Conservation (phyloP, 1,284 basidiomycete species). For the Neotropicomus parvogracilis region DNA sequence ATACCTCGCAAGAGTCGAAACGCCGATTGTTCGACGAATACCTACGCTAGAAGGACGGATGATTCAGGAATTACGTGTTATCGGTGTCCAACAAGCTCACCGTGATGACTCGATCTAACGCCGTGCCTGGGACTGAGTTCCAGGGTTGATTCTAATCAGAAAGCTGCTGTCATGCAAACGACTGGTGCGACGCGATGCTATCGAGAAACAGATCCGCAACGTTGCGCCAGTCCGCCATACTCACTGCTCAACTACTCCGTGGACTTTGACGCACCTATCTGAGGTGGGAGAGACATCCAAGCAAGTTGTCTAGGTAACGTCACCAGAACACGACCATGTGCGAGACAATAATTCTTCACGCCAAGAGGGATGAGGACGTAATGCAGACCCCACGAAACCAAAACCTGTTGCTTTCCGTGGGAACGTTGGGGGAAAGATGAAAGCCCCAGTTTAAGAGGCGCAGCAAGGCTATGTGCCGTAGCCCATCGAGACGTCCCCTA, state of each 20-base stretch:
- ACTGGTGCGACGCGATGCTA: too few species aligned
- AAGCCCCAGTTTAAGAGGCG: neutral
- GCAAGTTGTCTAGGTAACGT: too few species aligned
- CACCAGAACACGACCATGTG: too few species aligned
- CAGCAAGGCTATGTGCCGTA: constrained; percentile 15
- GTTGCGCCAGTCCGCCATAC: neutral
- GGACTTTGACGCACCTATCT: neutral
- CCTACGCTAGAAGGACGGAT: neutral
- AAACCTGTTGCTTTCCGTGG: constrained; percentile 1
- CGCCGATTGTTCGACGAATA: neutral
- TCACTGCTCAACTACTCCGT: neutral
- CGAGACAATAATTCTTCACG: too few species aligned
- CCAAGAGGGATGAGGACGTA: too few species aligned
- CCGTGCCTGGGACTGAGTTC: neutral
- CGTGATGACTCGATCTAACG: constrained; percentile 17
- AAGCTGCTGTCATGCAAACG: neutral
- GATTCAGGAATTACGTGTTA: neutral
- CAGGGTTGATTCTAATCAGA: constrained; percentile 14
- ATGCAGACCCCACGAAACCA: neutral
- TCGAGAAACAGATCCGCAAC: too few species aligned
- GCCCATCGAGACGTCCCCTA: neutral
- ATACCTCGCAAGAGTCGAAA: neutral
- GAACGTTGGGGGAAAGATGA: neutral
- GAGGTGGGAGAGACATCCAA: too few species aligned
- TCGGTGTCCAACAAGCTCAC: constrained; percentile 15